Evolutionary conservation across 2,329 filamentous ascomycete genomes (phyloP).

Genomic region (Colletotrichum neosansevieriae): DNA sequence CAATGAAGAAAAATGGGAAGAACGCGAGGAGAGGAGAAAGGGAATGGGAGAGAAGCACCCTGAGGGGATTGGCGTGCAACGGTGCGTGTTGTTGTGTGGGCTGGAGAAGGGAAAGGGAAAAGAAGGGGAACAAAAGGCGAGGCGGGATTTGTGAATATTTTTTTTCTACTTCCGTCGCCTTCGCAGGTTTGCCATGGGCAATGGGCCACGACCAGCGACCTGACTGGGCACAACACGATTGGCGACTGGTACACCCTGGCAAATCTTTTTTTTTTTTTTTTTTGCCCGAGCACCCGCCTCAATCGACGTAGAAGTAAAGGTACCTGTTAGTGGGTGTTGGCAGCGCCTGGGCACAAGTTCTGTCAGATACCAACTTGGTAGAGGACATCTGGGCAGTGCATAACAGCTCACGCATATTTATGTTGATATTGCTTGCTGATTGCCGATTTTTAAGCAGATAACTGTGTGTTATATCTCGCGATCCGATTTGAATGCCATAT

Average conservation of each 20-base stretch:
- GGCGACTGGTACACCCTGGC: slow-evolving; percentile 25
- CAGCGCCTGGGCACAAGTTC: not conserved
- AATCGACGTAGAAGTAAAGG: not conserved
- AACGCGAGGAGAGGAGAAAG: slow-evolving; percentile 48
- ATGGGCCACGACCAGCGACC: not conserved
- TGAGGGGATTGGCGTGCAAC: slow-evolving; percentile 58
- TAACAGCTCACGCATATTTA: too few relatives aligned
- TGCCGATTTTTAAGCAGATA: not conserved
- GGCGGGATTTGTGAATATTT: slow-evolving; percentile 41
- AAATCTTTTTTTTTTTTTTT: not conserved
- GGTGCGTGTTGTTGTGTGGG: slow-evolving; percentile 50
- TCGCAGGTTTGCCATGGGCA: slow-evolving; percentile 34
- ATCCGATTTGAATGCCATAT: not conserved
- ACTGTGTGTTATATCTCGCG: not conserved
- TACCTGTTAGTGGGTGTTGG: not conserved
- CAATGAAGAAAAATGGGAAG: slow-evolving; percentile 51
- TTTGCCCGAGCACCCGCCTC: slow-evolving; percentile 24
- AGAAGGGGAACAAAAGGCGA: slow-evolving; percentile 36
- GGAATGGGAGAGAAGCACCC: slow-evolving; percentile 53
- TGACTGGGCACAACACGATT: not conserved
- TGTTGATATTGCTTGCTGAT: not conserved
- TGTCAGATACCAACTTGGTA: too few relatives aligned
- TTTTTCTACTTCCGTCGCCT: slow-evolving; percentile 31
- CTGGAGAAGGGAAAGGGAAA: slow-evolving; percentile 39
- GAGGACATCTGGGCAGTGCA: not conserved